Evolutionary conservation across 2,329 filamentous ascomycete species (phyloP).

Genomic region (Colletotrichum euphorbiae): DNA sequence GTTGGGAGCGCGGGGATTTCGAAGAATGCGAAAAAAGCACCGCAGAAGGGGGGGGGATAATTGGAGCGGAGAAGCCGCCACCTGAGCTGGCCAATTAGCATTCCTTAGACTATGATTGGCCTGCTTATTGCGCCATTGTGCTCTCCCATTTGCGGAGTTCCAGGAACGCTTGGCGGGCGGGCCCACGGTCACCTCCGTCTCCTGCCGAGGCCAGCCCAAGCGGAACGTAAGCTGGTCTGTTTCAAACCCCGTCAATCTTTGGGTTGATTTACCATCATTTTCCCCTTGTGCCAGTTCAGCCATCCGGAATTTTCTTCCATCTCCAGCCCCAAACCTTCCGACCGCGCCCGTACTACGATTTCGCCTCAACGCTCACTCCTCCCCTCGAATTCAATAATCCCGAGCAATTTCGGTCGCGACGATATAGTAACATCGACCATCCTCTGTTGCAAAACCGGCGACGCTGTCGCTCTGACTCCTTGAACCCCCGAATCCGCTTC

Average conservation of each 20-base stretch:
- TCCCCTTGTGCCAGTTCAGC: conserved; percentile 13
- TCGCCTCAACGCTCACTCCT: conserved; percentile 8
- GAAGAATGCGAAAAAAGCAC: conserved; percentile 15
- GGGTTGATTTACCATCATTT: conserved; percentile 16
- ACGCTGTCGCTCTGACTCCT: not conserved
- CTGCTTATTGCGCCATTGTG: conserved; percentile 6
- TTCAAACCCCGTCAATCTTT: conserved; percentile 32
- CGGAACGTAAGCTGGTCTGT: conserved; percentile 36
- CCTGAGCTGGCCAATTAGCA: conserved; percentile 29
- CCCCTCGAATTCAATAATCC: not conserved
- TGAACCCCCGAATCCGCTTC: not conserved
- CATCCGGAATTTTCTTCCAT: conserved; percentile 4
- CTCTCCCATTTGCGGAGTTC: conserved; percentile 21
- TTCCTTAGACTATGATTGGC: conserved; percentile 28
- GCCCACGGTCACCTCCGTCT: conserved; percentile 36
- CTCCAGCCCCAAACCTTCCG: conserved; percentile 16
- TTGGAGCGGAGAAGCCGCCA: conserved; percentile 30
- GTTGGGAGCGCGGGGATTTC: conserved; percentile 15
- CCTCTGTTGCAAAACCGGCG: not conserved
- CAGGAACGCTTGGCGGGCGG: conserved; percentile 7
- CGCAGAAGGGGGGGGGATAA: not conserved
- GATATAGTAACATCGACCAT: not conserved
- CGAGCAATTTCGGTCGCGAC: conserved; percentile 12
- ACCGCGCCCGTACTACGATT: not conserved
- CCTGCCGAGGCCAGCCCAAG: conserved; percentile 33